Evolutionary conservation across 2,329 filamentous ascomycete species (phyloP).

Genomic region (Epichloe brachyelytri): DNA sequence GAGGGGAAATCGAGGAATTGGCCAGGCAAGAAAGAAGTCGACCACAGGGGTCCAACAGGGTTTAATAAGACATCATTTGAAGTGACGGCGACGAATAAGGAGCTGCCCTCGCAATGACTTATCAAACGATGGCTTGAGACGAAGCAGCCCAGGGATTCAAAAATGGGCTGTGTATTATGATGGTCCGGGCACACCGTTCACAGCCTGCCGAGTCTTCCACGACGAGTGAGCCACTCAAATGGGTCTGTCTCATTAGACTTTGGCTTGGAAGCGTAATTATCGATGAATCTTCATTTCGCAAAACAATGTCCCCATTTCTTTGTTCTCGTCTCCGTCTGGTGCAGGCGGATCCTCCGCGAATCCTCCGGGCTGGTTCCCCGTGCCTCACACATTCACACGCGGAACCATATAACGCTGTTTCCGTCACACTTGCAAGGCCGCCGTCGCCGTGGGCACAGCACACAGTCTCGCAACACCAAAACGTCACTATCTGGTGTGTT

Average conservation of each 20-base stretch:
- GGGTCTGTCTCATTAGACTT: slow-evolving; percentile 3
- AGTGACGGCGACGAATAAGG: neutral
- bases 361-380: neutral
- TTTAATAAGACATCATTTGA: neutral
- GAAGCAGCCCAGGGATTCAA: neutral
- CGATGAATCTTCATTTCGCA: neutral
- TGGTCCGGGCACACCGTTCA: neutral
- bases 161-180: too few species aligned
- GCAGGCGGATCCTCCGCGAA: neutral
- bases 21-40: neutral
- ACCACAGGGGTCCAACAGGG: neutral
- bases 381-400: neutral
- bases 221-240: neutral
- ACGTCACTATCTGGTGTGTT: too few species aligned
- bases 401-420: too few species aligned
- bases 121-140: neutral
- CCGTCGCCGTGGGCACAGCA: neutral
- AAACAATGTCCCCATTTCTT: neutral
- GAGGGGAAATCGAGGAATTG: too few species aligned
- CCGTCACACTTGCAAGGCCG: too few species aligned
- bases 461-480: neutral
- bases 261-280: slow-evolving; percentile 1
- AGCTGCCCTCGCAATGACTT: neutral
- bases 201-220: neutral
- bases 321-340: neutral